These are phyloP conservation scores for Suillus americanus DNA, from an alignment of 768 basidiomycete species.

Conservation along the genomic window DNA sequence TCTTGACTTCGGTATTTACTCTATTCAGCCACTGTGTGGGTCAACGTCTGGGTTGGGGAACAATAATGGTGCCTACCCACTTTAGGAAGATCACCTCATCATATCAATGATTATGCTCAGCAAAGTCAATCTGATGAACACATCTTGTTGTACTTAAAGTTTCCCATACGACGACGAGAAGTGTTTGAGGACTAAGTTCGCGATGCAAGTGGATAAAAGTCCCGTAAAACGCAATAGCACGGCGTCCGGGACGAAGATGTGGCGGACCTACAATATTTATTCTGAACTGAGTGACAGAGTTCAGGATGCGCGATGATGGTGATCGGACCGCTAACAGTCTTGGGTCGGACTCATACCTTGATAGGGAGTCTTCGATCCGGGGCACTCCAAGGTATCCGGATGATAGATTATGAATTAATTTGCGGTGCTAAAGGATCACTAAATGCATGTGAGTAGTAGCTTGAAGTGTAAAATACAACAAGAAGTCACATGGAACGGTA, in stretches of 20 bases:
- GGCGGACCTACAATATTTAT: background rate
- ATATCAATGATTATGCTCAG: background rate
- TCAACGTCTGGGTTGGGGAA: too few relatives aligned
- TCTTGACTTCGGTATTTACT: background rate
- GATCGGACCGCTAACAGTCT: background rate
- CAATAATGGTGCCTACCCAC: background rate
- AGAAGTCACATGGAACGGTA: background rate
- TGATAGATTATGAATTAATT: background rate
- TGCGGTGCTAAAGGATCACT: constrained; percentile 1
- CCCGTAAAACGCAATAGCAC: background rate
- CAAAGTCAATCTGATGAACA: background rate
- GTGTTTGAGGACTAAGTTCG: background rate
- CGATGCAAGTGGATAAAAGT: background rate
- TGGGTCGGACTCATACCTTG: background rate
- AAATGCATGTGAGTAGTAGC: too few relatives aligned
- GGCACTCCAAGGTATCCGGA: background rate
- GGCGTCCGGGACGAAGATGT: background rate
- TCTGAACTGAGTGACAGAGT: background rate
- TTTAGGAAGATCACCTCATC: background rate
- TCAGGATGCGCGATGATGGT: background rate
- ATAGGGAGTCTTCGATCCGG: background rate
- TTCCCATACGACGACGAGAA: background rate
- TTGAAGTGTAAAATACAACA: too few relatives aligned
- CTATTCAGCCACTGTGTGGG: background rate
- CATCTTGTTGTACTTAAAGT: background rate